These are phyloP conservation scores for Psilocybe azurescens DNA, from an alignment of 768 basidiomycete genomes.

Conservation along the genomic window DNA sequence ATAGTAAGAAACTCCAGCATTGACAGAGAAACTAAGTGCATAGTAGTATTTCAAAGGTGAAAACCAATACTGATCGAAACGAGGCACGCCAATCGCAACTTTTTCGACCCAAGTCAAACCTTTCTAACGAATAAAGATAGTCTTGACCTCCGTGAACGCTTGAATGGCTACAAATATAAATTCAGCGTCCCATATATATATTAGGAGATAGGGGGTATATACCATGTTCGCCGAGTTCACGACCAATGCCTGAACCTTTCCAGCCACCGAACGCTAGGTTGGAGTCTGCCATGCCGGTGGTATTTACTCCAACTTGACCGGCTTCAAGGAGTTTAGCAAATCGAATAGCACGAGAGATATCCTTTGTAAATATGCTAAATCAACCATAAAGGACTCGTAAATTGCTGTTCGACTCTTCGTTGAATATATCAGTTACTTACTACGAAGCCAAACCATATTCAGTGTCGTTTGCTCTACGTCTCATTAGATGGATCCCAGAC, in stretches of 20 bases:
- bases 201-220: background rate
- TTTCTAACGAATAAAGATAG: background rate
- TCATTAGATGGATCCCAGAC: too few relatives aligned
- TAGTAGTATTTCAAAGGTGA: too few relatives aligned
- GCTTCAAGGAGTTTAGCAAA: slow-evolving; percentile 1
- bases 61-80: too few relatives aligned
- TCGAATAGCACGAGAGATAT: background rate
- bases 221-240: slow-evolving; percentile 1
- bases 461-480: slow-evolving; percentile 70
- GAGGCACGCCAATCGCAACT: too few relatives aligned
- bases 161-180: background rate
- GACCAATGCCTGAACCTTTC: background rate
- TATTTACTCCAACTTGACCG: background rate
- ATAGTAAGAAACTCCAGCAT: too few relatives aligned
- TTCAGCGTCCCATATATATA: background rate
- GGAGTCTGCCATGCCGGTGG: background rate
- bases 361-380: background rate
- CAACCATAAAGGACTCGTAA: too few relatives aligned
- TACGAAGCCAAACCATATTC: slow-evolving; percentile 72
- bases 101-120: background rate
- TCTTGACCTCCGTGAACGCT: background rate
- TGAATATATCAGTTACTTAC: background rate
- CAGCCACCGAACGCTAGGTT: background rate
- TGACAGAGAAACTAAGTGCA: too few relatives aligned
- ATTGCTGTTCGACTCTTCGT: background rate